Evolutionary conservation across 2,329 filamentous ascomycete genomes (phyloP), one percentile per base, ranked within the genome.

Genomic region (Arthrobotrys sinensis): DNA sequence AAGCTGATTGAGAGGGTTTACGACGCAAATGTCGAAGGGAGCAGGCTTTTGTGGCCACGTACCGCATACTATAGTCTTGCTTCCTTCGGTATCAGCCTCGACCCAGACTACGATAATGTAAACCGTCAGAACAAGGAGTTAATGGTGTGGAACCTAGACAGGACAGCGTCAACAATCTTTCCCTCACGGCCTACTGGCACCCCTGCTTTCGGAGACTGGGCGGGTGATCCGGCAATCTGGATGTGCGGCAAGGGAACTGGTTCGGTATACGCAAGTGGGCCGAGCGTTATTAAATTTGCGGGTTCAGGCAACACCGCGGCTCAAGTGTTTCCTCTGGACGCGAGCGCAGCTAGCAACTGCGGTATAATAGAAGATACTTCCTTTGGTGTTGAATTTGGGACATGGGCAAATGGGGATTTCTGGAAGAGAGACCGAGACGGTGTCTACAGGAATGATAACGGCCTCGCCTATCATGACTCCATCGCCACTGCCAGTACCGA

Each of bases 341-440:
- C 40, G n/a, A 7, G 3, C 2, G 40, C n/a, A 2, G 40, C 10
- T 19, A 3, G 16, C 21, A 4, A 24, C 24, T 40, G 55, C 19
- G 55, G 2, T 1, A 3, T 5, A 11, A 40, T 57, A 19, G 16
- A n/a, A 14, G 6, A 21, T n/a, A 3, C 32, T 36, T 16, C 28
- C 1, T 38, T n/a, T 10, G 12, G 24, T 6, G 2, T 21, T 11
- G 55, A 60, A 19, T 4, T 14, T 8, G 55, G 55, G 19, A 28
- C n/a, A 21, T 40, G 34, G 55, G 16, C 16, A 24, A 16, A n/a
- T 3, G 55, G 55, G n/a, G 19, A 19, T 21, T 60, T 14, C 36
- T 60, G 55, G 55, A 60, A 32, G 28, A 60, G 55, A 36, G 19
- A 28, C n/a, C 11, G 24, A 14, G 55, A 60, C 10, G 55, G 36